Evolutionary conservation across 179 eudicot genomes (phyloP).

Genomic region (Actinidia polygama): DNA sequence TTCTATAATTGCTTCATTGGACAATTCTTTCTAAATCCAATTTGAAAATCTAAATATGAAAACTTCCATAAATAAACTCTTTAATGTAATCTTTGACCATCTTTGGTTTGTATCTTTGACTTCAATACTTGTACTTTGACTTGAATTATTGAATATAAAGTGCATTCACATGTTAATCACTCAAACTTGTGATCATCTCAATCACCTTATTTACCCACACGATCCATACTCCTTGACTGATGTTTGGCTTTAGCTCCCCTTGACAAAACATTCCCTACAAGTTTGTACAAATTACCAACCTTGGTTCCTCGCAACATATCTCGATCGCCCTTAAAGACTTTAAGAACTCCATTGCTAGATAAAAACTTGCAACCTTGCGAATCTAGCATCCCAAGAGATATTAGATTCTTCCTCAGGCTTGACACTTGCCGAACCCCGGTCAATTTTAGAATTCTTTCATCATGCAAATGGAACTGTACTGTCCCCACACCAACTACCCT

Average conservation of each 20-base stretch:
- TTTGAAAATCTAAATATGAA: too few relatives aligned
- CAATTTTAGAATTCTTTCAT: background rate
- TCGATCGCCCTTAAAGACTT: background rate
- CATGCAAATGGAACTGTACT: too few relatives aligned
- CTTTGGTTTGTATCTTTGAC: too few relatives aligned
- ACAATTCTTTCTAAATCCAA: too few relatives aligned
- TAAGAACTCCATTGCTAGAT: background rate
- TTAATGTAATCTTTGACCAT: too few relatives aligned
- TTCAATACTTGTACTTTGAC: too few relatives aligned
- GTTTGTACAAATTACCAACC: background rate
- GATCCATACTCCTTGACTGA: background rate
- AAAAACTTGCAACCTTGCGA: background rate
- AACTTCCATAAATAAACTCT: too few relatives aligned
- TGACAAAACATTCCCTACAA: background rate
- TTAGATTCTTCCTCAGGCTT: background rate
- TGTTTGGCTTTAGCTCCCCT: background rate
- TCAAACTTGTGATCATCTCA: too few relatives aligned
- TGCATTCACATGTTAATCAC: too few relatives aligned
- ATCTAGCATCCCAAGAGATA: background rate
- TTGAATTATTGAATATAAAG: too few relatives aligned
- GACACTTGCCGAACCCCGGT: background rate
- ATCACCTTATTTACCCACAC: background rate
- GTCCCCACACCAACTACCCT: background rate
- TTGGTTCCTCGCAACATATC: background rate
- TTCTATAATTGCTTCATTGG: too few relatives aligned